Evolutionary conservation across 495 filamentous ascomycete species (phyloP), one percentile per base, ranked within the genome.

Genomic region (Neurospora discreta): DNA sequence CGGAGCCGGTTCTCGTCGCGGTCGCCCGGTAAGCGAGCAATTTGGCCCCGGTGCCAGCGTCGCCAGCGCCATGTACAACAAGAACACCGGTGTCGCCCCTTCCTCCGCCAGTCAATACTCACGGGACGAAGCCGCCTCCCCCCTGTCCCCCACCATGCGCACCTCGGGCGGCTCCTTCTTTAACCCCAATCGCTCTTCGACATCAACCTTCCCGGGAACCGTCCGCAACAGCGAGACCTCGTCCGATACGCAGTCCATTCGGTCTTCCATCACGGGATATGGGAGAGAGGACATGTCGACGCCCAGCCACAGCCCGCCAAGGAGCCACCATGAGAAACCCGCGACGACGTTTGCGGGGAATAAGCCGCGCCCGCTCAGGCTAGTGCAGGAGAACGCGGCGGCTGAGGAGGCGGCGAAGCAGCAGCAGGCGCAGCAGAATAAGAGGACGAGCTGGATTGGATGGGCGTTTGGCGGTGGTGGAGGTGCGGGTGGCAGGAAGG

Each of bases 31-130:
- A 79, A 95, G 92, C 69, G 93, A 97, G 73, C 90, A 92, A 74
- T 83, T 84, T 74, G 86, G 88, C 69, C 83, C 86, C 60, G 88
- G 86, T 5, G 91, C 91, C 5, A 72, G 75, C 71, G 89, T 88
- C 5, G 92, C 92, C 20, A 87, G 85, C 46, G 91, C 91, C 75
- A 96, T 96, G 91, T 93, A 94, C 82, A 90, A 89, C 75, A 89
- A 88, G 15, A 79, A 84, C 8, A 78, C 85, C 39, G 78, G 83
- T 72, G 82, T 86, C 8, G 86, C 87, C 38, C 84, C 89, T 33
- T 91, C 90, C 23, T 86, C 84, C 36, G 79, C 82, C 4, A 81
- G 85, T 3, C 82, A 80, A 73, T 11, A 74, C 74, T 76, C 78
- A 71, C 75, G 78, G 74, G 77, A 65, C 16, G 79, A 84, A 7